Percentiles rank a stretch among this genome's conserved stretches.
These are phyloP conservation scores for Zygosaccharomyces lentus DNA, from an alignment of 805 yeast genomes.

Conservation along the genomic window DNA sequence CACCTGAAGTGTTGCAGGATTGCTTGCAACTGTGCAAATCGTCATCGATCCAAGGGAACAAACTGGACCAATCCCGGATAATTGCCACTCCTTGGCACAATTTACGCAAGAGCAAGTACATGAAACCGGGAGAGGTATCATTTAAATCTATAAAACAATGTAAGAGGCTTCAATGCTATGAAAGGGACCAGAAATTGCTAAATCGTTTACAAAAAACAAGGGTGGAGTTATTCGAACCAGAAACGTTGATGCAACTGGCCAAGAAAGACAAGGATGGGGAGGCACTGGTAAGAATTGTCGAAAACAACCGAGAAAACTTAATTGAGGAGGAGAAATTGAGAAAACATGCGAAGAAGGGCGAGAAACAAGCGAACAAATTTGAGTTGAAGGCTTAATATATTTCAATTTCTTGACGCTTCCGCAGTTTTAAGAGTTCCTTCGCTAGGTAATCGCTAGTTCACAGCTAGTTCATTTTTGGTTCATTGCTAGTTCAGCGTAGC, in stretches of 20 bases:
- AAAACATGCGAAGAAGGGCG: constrained; percentile 19
- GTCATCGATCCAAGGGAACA: constrained; percentile 72
- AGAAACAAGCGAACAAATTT: constrained; percentile 13
- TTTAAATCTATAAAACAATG: constrained; percentile 57
- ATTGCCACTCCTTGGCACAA: constrained; percentile 74
- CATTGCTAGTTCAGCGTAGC: not conserved
- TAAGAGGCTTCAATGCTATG: constrained; percentile 48
- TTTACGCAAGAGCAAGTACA: constrained; percentile 58
- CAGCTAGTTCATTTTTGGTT: not conserved
- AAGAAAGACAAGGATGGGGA: constrained; percentile 32
- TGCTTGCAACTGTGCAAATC: constrained; percentile 73
- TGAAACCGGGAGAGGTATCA: constrained; percentile 78
- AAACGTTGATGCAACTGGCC: constrained; percentile 26
- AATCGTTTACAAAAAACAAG: constrained; percentile 64
- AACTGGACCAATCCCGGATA: constrained; percentile 58
- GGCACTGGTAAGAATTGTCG: constrained; percentile 20
- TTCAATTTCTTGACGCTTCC: not conserved
- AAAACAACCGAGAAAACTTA: constrained; percentile 18
- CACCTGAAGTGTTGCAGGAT: constrained; percentile 47
- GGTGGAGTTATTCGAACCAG: constrained; percentile 43
- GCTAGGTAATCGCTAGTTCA: not conserved
- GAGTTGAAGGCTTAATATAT: constrained; percentile 1
- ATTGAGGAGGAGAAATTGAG: constrained; percentile 24
- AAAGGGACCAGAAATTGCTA: constrained; percentile 54
- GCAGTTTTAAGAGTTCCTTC: not conserved